Base-by-base conservation (phyloP, 164 flowering plant genomes). In the Vitis vinifera region DNA sequence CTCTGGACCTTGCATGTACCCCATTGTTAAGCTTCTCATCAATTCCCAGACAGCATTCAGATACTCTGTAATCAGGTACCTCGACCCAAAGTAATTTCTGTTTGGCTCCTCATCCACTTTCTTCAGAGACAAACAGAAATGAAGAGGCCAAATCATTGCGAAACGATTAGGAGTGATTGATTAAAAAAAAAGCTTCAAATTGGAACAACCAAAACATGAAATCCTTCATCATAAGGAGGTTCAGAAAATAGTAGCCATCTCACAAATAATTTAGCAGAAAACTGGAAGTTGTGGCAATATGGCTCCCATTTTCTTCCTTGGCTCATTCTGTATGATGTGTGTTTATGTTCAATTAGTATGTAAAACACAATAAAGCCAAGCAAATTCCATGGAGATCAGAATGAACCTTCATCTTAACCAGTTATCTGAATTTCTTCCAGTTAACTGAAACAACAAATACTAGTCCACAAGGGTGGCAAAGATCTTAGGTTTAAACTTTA, bases 21-120 rank as follows among this genome's bases (percentile, higher is more conserved):
- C 76, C 79, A 86, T 85, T 4, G 68, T 66, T 3, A 86, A 77
- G 29, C 86, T 77, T 76, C 93, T 80, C 0, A 84, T 37, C 31
- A 91, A 62, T 78, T 91, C 97, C 91, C 89, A 89, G 7, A 65
- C 68, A 14, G 97, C 90, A 75, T 83, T 91, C 68, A 86, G n/a
- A 61, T 88, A 69, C 55, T 65, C 72, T 0, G 86, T 83, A 37
- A 86, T 67, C 74, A 76, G 58, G 67, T 71, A 77, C 59, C 73
- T 71, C 51, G 77, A 6, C 4, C 82, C 86, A 48, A 83, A 82
- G 78, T 67, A 89, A 63, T 89, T 91, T 37, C 15, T 71, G 79
- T 91, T 83, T 27, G 93, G 97, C 68, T 91, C 91, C 73, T 91
- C 92, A 8, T 85, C 81, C 75, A 86, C 75, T 55, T 75, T 65